Base-by-base conservation (phyloP, 1,284 basidiomycete species). In the Irpex rosettiformis region DNA sequence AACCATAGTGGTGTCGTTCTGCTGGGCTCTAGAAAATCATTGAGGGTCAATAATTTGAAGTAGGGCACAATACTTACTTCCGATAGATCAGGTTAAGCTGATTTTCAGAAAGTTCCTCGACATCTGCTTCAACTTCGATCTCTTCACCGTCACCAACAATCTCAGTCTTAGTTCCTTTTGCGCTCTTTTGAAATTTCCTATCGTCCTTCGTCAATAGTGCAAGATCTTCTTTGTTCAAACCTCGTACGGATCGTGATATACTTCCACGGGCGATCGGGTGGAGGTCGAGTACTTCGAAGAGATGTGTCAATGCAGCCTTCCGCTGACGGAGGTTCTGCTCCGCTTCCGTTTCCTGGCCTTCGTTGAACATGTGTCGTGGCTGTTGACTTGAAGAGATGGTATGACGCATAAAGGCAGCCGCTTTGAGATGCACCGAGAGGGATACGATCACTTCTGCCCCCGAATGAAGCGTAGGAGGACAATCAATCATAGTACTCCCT, bases 11-110 rank as follows among this genome's bases (percentile, higher is more conserved):
- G 77, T 82, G 69, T 97, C 95, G 61, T 93, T 83, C 65, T 83
- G 81, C 67, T 94, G 91, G 0, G 96, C 96, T 68, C 94, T 96
- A 63, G 54, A 7, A 24, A 0, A 21, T 47, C 18, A 52, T 24
- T 37, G 22, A 16, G 52, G 33, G 11, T 28, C n/a, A 40, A n/a
- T 47, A 55, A 57, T 3, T n/a, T 21, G 52, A 33, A 33, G 10
- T 5, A 49, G 29, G 56, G 42, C 55, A 51, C 11, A 25, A n/a
- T n/a, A 59, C 73, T 59, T 67, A 93, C 92, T 84, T 89, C 68
- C 84, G 83, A 67, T 94, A 96, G 52, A 96, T 95, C 55, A 84
- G 72, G 63, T 91, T 84, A 42, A 96, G 72, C 64, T 94, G 89
- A 66, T 87, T 86, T 52, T 89, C 87, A 7, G 85, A 84, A 54